phyloP scores from a whole-genome alignment of 2,329 filamentous ascomycete genomes.

The Xylaria arbuscula region DNA sequence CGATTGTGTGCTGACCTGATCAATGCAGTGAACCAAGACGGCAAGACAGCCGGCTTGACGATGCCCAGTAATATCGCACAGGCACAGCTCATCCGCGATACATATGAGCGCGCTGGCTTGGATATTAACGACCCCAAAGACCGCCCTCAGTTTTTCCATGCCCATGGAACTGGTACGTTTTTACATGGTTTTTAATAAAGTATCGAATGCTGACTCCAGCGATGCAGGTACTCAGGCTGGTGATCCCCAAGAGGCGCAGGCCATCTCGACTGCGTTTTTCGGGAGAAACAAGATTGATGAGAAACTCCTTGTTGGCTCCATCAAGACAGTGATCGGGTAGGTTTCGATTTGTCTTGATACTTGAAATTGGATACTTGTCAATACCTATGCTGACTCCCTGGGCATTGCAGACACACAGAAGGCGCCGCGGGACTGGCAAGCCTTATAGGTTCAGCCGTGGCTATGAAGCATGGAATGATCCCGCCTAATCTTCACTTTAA shows the following conservation, averaged over 20 bases:
- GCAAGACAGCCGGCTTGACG: slow-evolving; percentile 17
- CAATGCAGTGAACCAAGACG: slow-evolving; percentile 29
- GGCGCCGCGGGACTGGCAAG: no score
- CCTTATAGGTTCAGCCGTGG: no score
- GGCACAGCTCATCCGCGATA: slow-evolving; percentile 28
- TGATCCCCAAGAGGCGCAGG: slow-evolving; percentile 24
- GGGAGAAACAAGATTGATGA: background rate
- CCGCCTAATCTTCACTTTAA: no score
- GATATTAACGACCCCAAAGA: slow-evolving; percentile 11
- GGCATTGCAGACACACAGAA: no score
- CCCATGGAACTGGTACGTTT: slow-evolving; percentile 28
- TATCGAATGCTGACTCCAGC: no score
- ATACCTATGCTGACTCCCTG: no score
- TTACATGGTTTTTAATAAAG: no score
- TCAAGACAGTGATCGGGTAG: slow-evolving; percentile 32
- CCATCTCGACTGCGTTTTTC: slow-evolving; percentile 21
- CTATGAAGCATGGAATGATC: no score
- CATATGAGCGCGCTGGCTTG: slow-evolving; percentile 23
- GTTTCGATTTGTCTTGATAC: background rate
- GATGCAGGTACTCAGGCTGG: slow-evolving; percentile 9
- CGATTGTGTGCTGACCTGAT: slow-evolving; percentile 10
- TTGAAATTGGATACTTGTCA: background rate
- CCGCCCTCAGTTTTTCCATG: slow-evolving; percentile 25
- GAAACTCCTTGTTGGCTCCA: slow-evolving; percentile 24
- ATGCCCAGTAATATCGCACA: slow-evolving; percentile 22